Evolutionary conservation across 2,329 filamentous ascomycete species (phyloP).

Genomic region (Aspergillus amoenus): DNA sequence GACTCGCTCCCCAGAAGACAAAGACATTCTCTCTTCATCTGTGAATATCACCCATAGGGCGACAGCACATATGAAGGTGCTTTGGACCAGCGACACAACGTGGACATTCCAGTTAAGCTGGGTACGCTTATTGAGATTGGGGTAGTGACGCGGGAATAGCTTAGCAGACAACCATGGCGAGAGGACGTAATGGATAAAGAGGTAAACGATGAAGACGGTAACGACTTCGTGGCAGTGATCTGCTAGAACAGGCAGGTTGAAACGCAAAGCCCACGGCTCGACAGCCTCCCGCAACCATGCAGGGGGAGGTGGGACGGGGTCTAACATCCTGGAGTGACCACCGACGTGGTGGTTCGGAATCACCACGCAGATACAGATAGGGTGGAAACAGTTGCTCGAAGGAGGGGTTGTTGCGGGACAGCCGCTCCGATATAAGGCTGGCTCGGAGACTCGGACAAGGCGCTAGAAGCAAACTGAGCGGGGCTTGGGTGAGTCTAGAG

Average conservation of each 20-base stretch:
- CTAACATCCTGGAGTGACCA: conserved; percentile 38
- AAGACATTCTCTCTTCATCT: conserved; percentile 56
- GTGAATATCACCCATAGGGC: conserved; percentile 59
- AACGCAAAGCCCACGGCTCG: conserved; percentile 51
- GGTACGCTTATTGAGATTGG: conserved; percentile 54
- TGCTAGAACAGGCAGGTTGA: conserved; percentile 56
- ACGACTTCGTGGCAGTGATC: conserved; percentile 63
- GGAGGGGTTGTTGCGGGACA: not conserved
- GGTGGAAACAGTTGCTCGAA: not conserved
- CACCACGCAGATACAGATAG: not conserved
- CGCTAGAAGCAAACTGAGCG: conserved; percentile 3
- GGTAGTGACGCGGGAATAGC: conserved; percentile 57
- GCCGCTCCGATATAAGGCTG: conserved; percentile 6
- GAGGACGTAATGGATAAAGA: conserved; percentile 53
- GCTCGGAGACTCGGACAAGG: not conserved
- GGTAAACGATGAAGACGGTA: conserved; percentile 57
- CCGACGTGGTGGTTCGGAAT: conserved; percentile 4
- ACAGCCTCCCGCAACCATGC: conserved; percentile 48
- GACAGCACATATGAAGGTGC: conserved; percentile 53
- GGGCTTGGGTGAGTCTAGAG: conserved; percentile 10
- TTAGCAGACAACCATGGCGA: conserved; percentile 55
- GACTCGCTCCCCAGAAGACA: conserved; percentile 54
- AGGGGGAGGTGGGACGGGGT: conserved; percentile 51
- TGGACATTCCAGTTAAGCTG: conserved; percentile 67
- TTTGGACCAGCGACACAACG: conserved; percentile 62